Conservation (phyloP, 2,329 filamentous ascomycete genomes). For the Stagonosporopsis vannaccii region DNA sequence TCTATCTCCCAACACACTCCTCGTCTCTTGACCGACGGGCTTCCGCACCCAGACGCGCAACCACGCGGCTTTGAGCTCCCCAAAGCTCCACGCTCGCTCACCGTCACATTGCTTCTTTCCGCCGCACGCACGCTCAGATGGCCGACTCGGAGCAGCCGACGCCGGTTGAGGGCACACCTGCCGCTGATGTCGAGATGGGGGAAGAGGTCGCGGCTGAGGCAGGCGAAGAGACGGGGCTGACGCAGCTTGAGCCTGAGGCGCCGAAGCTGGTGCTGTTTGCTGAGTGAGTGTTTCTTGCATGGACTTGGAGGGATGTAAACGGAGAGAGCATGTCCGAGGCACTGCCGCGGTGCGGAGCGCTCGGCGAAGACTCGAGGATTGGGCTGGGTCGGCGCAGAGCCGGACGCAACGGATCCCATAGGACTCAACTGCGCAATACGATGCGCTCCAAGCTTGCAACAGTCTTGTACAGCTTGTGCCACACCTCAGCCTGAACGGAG, state of each 20-base stretch:
- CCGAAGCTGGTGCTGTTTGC: conserved; percentile 54
- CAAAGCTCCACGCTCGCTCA: not conserved
- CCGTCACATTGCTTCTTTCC: not conserved
- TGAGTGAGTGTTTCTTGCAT: conserved; percentile 48
- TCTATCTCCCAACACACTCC: not conserved
- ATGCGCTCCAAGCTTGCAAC: not conserved
- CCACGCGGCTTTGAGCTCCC: not conserved
- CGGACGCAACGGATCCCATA: not conserved
- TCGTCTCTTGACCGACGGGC: not conserved
- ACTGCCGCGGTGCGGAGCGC: not conserved
- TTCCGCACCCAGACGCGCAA: not conserved
- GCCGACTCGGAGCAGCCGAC: conserved; percentile 41
- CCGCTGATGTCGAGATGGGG: conserved; percentile 60
- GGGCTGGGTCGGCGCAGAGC: not conserved
- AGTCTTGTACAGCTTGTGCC: not conserved
- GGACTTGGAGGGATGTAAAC: not conserved
- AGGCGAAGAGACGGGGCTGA: conserved; percentile 46
- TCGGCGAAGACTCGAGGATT: not conserved
- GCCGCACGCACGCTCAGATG: conserved; percentile 26
- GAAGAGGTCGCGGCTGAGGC: conserved; percentile 35
- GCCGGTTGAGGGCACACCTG: conserved; percentile 38
- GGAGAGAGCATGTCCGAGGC: not conserved
- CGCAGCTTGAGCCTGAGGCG: conserved; percentile 53
- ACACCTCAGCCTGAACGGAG: not conserved
- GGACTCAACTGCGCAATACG: not conserved